Evolutionary conservation across 345 rosid species (phyloP).

Genomic region (Syzygium grande): DNA sequence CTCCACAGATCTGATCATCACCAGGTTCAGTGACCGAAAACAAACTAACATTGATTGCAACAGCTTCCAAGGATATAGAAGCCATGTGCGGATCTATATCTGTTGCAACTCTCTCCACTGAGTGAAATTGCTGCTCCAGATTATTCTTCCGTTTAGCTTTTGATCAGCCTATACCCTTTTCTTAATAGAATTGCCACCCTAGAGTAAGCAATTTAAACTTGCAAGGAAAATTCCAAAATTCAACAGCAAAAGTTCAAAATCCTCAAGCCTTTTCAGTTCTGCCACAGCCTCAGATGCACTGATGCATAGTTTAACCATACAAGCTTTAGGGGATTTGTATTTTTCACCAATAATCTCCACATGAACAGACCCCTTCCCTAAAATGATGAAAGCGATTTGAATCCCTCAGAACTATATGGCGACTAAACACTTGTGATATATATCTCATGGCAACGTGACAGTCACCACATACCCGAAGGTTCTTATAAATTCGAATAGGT

Average conservation of each 20-base stretch:
- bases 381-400: conserved; percentile 95
- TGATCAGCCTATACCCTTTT: not conserved
- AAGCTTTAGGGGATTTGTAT: not conserved
- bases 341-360: conserved; percentile 82
- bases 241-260: not conserved
- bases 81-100: not conserved
- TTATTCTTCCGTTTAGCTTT: not conserved
- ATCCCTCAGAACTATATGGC: conserved; percentile 73
- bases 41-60: not conserved
- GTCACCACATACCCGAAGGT: conserved; percentile 89
- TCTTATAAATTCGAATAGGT: conserved; percentile 79
- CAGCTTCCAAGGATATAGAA: not conserved
- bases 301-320: not conserved
- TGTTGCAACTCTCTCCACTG: not conserved
- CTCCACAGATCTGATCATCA: not conserved
- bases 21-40: not conserved
- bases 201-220: not conserved
- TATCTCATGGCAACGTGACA: conserved; percentile 80
- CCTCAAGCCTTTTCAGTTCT: not conserved
- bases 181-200: not conserved
- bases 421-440: conserved; percentile 48
- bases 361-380: conserved; percentile 72
- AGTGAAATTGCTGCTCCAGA: not conserved
- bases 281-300: not conserved
- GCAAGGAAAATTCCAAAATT: not conserved